Conservation (phyloP, 2,329 filamentous ascomycete genomes). For the Cordyceps farinosa region DNA sequence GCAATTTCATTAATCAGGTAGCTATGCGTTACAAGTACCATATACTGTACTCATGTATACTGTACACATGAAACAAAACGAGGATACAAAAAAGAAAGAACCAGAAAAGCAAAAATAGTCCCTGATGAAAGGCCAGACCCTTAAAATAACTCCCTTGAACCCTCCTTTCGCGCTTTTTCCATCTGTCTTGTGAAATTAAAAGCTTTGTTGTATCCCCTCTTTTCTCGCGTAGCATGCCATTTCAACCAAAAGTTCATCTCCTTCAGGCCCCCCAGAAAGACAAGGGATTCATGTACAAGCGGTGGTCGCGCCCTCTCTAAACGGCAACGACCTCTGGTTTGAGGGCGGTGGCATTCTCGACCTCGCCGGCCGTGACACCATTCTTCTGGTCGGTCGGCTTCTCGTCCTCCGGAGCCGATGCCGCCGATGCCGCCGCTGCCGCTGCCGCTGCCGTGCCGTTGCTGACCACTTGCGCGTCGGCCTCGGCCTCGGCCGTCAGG, state of each 20-base stretch:
- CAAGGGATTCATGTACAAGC: too few relatives aligned
- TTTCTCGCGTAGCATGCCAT: background rate
- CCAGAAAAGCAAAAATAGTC: background rate
- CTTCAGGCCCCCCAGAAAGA: background rate
- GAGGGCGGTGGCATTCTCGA: background rate
- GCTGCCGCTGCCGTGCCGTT: background rate
- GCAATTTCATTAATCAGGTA: slow-evolving; percentile 3
- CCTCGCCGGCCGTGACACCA: background rate
- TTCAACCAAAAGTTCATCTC: background rate
- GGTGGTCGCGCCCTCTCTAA: background rate
- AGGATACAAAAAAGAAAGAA: background rate
- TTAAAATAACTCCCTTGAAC: background rate
- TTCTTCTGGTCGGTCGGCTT: slow-evolving; percentile 1
- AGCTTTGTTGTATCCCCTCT: background rate
- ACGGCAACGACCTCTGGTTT: background rate
- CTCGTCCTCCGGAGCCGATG: background rate
- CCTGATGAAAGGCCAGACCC: background rate
- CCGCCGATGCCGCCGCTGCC: background rate
- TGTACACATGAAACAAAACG: background rate
- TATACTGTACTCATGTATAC: background rate
- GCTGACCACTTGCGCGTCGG: slow-evolving; percentile 39
- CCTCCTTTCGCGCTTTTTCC: background rate
- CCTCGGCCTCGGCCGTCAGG: slow-evolving; percentile 44
- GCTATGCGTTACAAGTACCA: background rate
- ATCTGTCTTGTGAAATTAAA: too few relatives aligned